Evolutionary conservation across 2,329 filamentous ascomycete species (phyloP).

Genomic region (Trichoderma breve): DNA sequence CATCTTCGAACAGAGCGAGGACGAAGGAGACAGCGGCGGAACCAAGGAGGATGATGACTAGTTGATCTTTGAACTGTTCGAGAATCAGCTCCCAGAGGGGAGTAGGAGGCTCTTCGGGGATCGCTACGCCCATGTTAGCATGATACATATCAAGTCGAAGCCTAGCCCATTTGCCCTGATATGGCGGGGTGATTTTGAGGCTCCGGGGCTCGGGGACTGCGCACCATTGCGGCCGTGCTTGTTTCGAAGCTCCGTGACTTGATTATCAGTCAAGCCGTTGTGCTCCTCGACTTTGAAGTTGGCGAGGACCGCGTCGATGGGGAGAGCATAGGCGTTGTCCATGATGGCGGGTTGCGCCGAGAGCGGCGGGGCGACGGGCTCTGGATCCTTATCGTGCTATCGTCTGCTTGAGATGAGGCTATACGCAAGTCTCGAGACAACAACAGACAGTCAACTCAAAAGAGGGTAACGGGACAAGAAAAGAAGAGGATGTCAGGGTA

Average conservation of each 20-base stretch:
- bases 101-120: slow-evolving; percentile 86
- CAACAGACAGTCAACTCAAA: background rate
- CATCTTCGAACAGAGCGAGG: slow-evolving; percentile 87
- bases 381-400: slow-evolving; percentile 4
- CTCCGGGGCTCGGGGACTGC: slow-evolving; percentile 27
- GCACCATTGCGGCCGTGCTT: slow-evolving; percentile 67
- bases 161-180: background rate
- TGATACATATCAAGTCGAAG: background rate
- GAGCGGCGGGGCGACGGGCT: slow-evolving; percentile 12
- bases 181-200: background rate
- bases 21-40: slow-evolving; percentile 93
- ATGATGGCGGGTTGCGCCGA: slow-evolving; percentile 40
- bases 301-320: slow-evolving; percentile 57
- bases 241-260: slow-evolving; percentile 53
- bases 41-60: slow-evolving; percentile 90
- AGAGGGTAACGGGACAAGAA: background rate
- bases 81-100: slow-evolving; percentile 95
- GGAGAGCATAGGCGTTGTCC: slow-evolving; percentile 62
- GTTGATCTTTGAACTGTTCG: slow-evolving; percentile 98
- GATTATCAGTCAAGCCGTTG: slow-evolving; percentile 57
- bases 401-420: slow-evolving; percentile 1
- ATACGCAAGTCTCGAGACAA: slow-evolving; percentile 9
- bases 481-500: background rate
- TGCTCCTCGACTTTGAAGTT: slow-evolving; percentile 55
- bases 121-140: slow-evolving; percentile 41